Evolutionary conservation across 2,329 filamentous ascomycete species (phyloP).

Genomic region (Endoconidiophora laricicola): DNA sequence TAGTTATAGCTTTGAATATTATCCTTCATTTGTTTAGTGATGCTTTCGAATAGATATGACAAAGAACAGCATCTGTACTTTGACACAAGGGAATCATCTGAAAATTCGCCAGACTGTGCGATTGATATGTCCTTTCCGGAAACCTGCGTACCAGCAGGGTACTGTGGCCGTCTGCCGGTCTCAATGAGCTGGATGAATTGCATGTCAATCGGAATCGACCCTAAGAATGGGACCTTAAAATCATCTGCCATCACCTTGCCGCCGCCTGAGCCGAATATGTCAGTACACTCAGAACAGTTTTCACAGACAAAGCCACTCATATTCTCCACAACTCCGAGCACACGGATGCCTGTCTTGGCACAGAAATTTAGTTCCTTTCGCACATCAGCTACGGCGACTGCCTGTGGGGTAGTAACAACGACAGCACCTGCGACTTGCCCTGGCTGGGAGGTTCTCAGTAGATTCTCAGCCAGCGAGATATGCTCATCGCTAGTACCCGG

Average conservation of each 20-base stretch:
- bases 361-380: constrained; percentile 93
- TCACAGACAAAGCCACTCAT: constrained; percentile 87
- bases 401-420: constrained; percentile 90
- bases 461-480: constrained; percentile 80
- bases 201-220: constrained; percentile 79
- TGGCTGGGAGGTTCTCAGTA: constrained; percentile 45
- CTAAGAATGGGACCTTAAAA: constrained; percentile 69
- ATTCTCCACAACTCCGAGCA: constrained; percentile 88
- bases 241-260: constrained; percentile 79
- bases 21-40: constrained; percentile 32
- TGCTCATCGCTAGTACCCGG: constrained; percentile 95
- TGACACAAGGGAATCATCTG: constrained; percentile 36
- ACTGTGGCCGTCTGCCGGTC: constrained; percentile 46
- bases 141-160: constrained; percentile 50
- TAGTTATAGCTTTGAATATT: constrained; percentile 11
- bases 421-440: constrained; percentile 73
- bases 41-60: constrained; percentile 48
- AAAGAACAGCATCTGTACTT: constrained; percentile 62
- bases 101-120: constrained; percentile 11
- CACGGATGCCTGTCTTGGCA: constrained; percentile 58
- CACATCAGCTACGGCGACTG: constrained; percentile 82
- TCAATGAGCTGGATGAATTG: constrained; percentile 82
- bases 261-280: constrained; percentile 84
- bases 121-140: constrained; percentile 36
- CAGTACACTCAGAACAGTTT: constrained; percentile 68